Conservation (phyloP, 2,329 filamentous ascomycete genomes). For the Penicillium aurantiogriseum region DNA sequence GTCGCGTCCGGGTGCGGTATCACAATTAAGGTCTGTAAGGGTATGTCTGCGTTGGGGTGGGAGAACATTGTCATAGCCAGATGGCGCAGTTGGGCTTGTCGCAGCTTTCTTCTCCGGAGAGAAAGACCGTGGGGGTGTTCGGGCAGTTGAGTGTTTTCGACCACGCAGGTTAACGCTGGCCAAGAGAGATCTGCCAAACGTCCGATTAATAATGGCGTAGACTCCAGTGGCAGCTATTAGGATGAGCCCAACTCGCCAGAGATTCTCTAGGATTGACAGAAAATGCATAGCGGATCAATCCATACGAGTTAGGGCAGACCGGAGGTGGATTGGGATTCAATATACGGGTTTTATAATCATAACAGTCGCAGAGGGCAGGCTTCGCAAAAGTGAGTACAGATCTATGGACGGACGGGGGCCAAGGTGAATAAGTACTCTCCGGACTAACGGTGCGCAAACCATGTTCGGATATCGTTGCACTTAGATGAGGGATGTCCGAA, state of each 20-base stretch:
- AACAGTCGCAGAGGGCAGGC: neutral
- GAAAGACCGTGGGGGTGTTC: conserved; percentile 54
- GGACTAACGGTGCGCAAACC: neutral
- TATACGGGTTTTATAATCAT: neutral
- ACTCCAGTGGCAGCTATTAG: conserved; percentile 24
- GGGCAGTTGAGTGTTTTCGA: conserved; percentile 47
- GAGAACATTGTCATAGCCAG: conserved; percentile 49
- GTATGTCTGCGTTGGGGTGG: conserved; percentile 54
- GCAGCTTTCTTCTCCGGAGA: conserved; percentile 49
- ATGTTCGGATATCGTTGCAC: conserved; percentile 6
- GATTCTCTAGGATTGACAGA: conserved; percentile 13
- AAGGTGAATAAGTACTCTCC: conserved; percentile 13
- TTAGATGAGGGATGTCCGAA: conserved; percentile 7
- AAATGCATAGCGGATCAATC: conserved; percentile 20
- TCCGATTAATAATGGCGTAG: conserved; percentile 29
- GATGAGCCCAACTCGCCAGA: conserved; percentile 26
- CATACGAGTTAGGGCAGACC: conserved; percentile 9
- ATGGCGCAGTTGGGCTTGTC: conserved; percentile 26
- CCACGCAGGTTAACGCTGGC: conserved; percentile 40
- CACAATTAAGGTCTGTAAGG: conserved; percentile 36
- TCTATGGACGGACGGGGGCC: neutral
- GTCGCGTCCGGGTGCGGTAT: conserved; percentile 21
- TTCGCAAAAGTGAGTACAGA: neutral
- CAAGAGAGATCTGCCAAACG: conserved; percentile 42
- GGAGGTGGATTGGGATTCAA: neutral